A percentile compares a stretch with the other conserved stretches of the same genome.
phyloP scores from a whole-genome alignment of 768 basidiomycete species.

The Lentinula detonsa region DNA sequence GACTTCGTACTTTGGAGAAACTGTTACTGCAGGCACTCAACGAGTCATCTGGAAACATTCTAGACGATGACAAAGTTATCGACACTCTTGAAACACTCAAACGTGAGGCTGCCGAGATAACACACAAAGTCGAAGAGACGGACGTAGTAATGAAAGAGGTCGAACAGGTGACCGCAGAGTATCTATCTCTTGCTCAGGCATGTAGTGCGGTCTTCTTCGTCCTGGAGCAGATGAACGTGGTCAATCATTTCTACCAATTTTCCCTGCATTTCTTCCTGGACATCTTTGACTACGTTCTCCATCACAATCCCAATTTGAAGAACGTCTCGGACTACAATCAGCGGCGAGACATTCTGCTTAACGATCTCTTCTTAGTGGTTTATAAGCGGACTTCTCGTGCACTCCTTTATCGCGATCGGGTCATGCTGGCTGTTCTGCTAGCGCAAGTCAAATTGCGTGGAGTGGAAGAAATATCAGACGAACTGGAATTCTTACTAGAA shows the following conservation, averaged over 20 bases:
- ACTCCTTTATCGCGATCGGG: slow-evolving; percentile 82
- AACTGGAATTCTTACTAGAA: slow-evolving; percentile 90
- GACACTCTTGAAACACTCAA: slow-evolving; percentile 94
- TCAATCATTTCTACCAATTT: slow-evolving; percentile 99
- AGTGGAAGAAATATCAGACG: slow-evolving; percentile 73
- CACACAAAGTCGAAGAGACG: slow-evolving; percentile 93
- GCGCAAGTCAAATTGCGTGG: slow-evolving; percentile 85
- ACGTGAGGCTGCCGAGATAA: slow-evolving; percentile 93
- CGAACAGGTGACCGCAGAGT: slow-evolving; percentile 92
- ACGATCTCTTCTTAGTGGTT: slow-evolving; percentile 84
- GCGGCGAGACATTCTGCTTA: slow-evolving; percentile 75
- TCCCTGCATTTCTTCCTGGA: slow-evolving; percentile 97
- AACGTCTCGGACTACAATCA: slow-evolving; percentile 65
- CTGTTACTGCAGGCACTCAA: slow-evolving; percentile 91
- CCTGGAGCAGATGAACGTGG: slow-evolving; percentile 85
- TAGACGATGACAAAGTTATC: slow-evolving; percentile 99
- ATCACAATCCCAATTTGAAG: slow-evolving; percentile 86
- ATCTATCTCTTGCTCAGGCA: slow-evolving; percentile 89
- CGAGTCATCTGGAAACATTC: slow-evolving; percentile 93
- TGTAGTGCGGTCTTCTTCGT: slow-evolving; percentile 98
- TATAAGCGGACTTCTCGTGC: slow-evolving; percentile 89
- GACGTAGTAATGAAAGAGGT: slow-evolving; percentile 95
- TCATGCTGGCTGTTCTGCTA: slow-evolving; percentile 86
- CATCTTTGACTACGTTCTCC: slow-evolving; percentile 93
- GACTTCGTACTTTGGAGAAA: slow-evolving; percentile 89